Evolutionary conservation across 495 filamentous ascomycete genomes (phyloP).

Genomic region (Aspergillus taichungensis): DNA sequence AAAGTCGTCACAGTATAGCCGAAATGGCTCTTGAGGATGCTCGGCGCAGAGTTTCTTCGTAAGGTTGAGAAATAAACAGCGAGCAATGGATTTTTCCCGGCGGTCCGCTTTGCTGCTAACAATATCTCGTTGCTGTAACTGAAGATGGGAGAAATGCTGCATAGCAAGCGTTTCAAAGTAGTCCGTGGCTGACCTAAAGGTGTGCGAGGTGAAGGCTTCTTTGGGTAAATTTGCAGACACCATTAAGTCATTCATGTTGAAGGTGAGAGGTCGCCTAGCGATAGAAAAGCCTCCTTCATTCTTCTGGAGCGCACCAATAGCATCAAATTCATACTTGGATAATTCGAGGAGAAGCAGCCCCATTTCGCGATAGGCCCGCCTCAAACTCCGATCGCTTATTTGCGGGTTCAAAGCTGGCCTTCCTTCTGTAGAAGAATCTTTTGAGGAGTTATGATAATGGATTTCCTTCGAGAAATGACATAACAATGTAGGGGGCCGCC

Average conservation of each 20-base stretch:
- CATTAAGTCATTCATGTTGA: constrained; percentile 18
- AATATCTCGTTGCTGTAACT: constrained; percentile 30
- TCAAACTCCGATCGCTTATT: constrained; percentile 2
- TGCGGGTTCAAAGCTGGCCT: neutral
- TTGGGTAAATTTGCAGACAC: neutral
- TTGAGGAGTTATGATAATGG: neutral
- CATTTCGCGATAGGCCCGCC: constrained; percentile 1
- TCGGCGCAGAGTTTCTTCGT: constrained; percentile 8
- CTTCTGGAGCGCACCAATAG: neutral
- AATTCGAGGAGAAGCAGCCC: neutral
- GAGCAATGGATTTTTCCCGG: constrained; percentile 30
- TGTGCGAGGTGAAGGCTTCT: constrained; percentile 9
- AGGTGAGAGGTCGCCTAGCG: constrained; percentile 4
- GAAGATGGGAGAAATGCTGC: constrained; percentile 29
- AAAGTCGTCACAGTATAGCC: constrained; percentile 12
- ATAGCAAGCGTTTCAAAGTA: constrained; percentile 21
- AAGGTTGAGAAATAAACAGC: constrained; percentile 24
- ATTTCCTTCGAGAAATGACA: neutral
- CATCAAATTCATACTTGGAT: neutral
- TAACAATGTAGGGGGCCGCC: constrained; percentile 1
- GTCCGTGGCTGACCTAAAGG: constrained; percentile 22
- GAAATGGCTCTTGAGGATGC: constrained; percentile 6
- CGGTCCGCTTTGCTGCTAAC: constrained; percentile 24
- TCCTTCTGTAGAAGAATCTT: constrained; percentile 1
- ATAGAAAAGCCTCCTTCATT: neutral